phyloP scores from a whole-genome alignment of 2,329 filamentous ascomycete species.

The Macroventuria anomochaeta region DNA sequence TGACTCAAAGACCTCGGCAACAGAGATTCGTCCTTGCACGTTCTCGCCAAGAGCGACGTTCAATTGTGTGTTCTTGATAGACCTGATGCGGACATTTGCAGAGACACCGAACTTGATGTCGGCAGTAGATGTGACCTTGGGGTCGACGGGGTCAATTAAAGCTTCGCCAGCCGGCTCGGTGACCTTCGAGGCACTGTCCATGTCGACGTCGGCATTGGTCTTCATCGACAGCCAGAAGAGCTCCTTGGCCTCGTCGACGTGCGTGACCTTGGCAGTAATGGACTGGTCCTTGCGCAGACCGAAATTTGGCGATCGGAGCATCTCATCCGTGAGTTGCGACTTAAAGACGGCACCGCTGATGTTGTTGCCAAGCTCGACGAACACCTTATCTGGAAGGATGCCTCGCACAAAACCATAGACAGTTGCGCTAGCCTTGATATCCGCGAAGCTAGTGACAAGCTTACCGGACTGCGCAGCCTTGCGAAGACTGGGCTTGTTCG shows the following conservation, averaged over 20 bases:
- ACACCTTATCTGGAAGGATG: slow-evolving; percentile 79
- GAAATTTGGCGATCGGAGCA: slow-evolving; percentile 72
- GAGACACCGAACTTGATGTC: slow-evolving; percentile 77
- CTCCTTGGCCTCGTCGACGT: slow-evolving; percentile 71
- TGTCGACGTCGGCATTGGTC: slow-evolving; percentile 53
- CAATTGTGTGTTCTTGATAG: slow-evolving; percentile 87
- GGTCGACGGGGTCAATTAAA: slow-evolving; percentile 69
- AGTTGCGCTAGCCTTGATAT: slow-evolving; percentile 71
- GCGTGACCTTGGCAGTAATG: slow-evolving; percentile 73
- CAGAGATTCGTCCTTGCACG: slow-evolving; percentile 88
- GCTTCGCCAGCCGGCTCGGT: slow-evolving; percentile 45
- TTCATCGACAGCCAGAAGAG: slow-evolving; percentile 73
- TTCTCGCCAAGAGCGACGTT: slow-evolving; percentile 90
- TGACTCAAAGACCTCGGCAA: slow-evolving; percentile 86
- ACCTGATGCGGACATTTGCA: slow-evolving; percentile 78
- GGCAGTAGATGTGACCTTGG: slow-evolving; percentile 66
- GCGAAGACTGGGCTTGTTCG: slow-evolving; percentile 82
- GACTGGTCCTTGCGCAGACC: slow-evolving; percentile 80
- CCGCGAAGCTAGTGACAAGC: slow-evolving; percentile 73
- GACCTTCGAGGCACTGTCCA: slow-evolving; percentile 35
- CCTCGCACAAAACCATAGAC: slow-evolving; percentile 85
- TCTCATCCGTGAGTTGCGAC: slow-evolving; percentile 75
- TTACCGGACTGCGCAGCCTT: slow-evolving; percentile 74
- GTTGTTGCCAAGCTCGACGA: slow-evolving; percentile 84
- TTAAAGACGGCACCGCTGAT: slow-evolving; percentile 82